phyloP scores from a whole-genome alignment of 1,139 yeast genomes.

The Suhomyces atakaporum region DNA sequence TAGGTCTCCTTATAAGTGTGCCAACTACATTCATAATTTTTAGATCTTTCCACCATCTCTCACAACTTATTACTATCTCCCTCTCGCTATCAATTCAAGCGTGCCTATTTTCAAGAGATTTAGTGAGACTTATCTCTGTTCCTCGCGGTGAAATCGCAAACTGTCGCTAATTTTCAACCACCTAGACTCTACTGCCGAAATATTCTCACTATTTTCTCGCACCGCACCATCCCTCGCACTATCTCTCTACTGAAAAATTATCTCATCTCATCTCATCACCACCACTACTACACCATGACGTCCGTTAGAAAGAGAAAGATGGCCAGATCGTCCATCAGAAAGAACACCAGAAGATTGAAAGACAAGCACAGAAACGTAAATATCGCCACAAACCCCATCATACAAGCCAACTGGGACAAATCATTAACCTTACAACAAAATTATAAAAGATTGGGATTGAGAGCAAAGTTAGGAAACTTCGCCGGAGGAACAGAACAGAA shows the following conservation, averaged over 20 bases:
- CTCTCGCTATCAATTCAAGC: not conserved
- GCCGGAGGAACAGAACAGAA: conserved; percentile 70
- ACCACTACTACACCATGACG: conserved; percentile 46
- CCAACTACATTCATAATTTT: too few relatives aligned
- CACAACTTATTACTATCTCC: not conserved
- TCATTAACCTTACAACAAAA: conserved; percentile 80
- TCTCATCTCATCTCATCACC: conserved; percentile 13
- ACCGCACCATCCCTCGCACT: not conserved
- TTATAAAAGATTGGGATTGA: conserved; percentile 73
- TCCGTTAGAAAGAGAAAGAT: conserved; percentile 88
- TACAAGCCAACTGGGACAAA: conserved; percentile 89
- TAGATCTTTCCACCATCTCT: not conserved
- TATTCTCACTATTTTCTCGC: not conserved
- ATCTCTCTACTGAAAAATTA: conserved; percentile 6
- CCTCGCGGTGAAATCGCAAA: too few relatives aligned
- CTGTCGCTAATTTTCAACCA: too few relatives aligned
- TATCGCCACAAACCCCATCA: conserved; percentile 72
- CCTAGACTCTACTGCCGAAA: too few relatives aligned
- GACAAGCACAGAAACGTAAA: conserved; percentile 67
- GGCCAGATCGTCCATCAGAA: conserved; percentile 68
- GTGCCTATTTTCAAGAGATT: not conserved
- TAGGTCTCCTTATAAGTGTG: not conserved
- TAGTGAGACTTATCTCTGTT: not conserved
- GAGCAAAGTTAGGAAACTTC: conserved; percentile 61
- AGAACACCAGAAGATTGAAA: conserved; percentile 67